Evolutionary conservation across 345 rosid species (phyloP), one percentile per base, ranked within the genome.

Genomic region (Eutrema yunnanense): DNA sequence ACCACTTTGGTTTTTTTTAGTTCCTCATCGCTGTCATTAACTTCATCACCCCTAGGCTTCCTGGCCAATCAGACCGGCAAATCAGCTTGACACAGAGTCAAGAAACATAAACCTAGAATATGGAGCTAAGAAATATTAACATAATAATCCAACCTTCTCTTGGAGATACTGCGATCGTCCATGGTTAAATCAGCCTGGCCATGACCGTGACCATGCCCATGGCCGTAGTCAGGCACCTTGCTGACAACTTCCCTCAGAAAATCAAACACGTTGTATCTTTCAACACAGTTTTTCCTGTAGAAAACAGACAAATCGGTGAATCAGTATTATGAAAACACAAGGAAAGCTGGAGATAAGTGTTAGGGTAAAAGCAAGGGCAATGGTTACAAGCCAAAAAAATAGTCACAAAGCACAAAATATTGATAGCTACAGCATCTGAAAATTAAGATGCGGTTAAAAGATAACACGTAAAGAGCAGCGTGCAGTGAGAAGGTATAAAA

Each of bases 211-310:
- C 77, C 71, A 29, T 56, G 62, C 16, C 90, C 90, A 75, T 87
- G 92, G 73, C 97, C 79, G 78, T 94, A 95, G 78, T 92, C 99
- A 78, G 98, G 98, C 71, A 95, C 97, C 75, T 79, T 86, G 84
- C 90, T 83, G 56, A 90, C 99, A 50, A 92, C 87, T 63, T 92
- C 98, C 80, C 90, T 85, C 78, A 92, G 85, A 78, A 95, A 95
- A 78, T 95, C 98, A 82, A 95, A 95, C 72, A 92, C 99, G 30
- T 90, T 92, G 77, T 90, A 92, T 81, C 84, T 90, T 57, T 92
- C 96, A 1, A 95, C 96, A 78, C 99, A 92, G 67, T 95, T 90
- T 79, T 95, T 95, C 71, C 98, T 91, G 93, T 78, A 75, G 9
- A 29, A 16, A 19, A 69, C 11, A 64, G 2, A 32, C 5, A 67